Base-by-base conservation (phyloP, 345 rosid species). In the Corchorus olitorius region DNA sequence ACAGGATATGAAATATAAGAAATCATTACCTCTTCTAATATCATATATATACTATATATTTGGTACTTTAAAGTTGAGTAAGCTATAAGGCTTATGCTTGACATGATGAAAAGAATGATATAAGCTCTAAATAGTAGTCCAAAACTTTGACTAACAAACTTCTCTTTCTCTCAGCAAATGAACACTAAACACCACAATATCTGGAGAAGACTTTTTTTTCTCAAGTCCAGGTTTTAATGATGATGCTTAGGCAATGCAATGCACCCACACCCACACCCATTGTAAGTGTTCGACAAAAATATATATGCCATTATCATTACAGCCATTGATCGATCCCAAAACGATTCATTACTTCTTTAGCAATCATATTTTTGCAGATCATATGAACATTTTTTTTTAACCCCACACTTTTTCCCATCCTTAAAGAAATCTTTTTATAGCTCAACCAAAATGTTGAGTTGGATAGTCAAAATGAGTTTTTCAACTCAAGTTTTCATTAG, bases 291-390 rank as follows among this genome's bases (percentile, higher is more conserved):
- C 43, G 33, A 65, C 50, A 65, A 19, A 65, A 19, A 27, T 27
- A 27, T 0, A 65, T 65, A 17, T 33, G 43, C 70, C 43, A 39
- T 39, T 4, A 65, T 65, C 17, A 65, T 65, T 65, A 45, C 53
- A 45, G 5, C 70, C 70, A 45, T 65, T 65, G 70, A 65, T 43
- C 70, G 70, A 65, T 43, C 70, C 70, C 35, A 65, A 65, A 65
- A 5, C 70, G 52, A 65, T 43, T 11, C 70, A 45, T 65, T 11
- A 14, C 53, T 35, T 65, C 70, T 45, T 11, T 45, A 22, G 70
- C 35, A 65, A 65, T 45, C 16, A 63, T 63, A 39, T 6, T 55
- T 8, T 55, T 6, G 7, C 37, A 22, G 43, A 39, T 39, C 43
- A 39, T 39, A 39, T 39, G 4, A 39, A 3, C 6, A 3, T 15